A percentile compares a stretch with the other conserved stretches of the same genome.
phyloP scores from a whole-genome alignment of 148 eudicot species.

The Vaccinium darrowii region DNA sequence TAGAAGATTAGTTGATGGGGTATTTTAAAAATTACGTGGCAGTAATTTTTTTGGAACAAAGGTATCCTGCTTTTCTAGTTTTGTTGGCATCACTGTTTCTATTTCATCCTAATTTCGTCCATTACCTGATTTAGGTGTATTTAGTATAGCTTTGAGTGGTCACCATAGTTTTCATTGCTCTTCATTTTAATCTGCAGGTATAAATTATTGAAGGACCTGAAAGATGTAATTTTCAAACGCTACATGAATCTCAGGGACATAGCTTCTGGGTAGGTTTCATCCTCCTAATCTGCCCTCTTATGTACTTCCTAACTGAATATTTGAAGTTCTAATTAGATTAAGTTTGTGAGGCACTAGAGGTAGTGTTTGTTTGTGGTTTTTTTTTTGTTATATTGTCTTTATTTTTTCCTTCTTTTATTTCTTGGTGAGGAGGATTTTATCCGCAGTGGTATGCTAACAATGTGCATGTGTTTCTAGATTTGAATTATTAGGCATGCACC shows the following conservation, averaged over 20 bases:
- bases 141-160: background rate
- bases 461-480: conserved; percentile 39
- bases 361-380: background rate
- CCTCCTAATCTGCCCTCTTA: background rate
- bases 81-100: background rate
- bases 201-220: conserved; percentile 78
- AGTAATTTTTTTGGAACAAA: background rate
- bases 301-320: background rate
- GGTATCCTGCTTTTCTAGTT: background rate
- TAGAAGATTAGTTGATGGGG: background rate
- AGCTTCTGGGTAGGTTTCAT: conserved; percentile 72
- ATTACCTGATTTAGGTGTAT: background rate
- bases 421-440: background rate
- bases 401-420: background rate
- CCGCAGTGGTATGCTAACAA: background rate
- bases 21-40: background rate
- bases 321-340: background rate
- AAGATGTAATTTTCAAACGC: conserved; percentile 65
- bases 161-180: background rate
- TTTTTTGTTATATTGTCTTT: background rate
- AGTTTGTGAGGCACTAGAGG: background rate
- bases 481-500: conserved; percentile 81
- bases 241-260: conserved; percentile 62
- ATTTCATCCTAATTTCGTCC: background rate
- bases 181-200: conserved; percentile 46